Percentiles rank a stretch among this genome's conserved stretches.
Evolutionary conservation across 1,284 basidiomycete genomes (phyloP).

Genomic region (Athelia sp.): DNA sequence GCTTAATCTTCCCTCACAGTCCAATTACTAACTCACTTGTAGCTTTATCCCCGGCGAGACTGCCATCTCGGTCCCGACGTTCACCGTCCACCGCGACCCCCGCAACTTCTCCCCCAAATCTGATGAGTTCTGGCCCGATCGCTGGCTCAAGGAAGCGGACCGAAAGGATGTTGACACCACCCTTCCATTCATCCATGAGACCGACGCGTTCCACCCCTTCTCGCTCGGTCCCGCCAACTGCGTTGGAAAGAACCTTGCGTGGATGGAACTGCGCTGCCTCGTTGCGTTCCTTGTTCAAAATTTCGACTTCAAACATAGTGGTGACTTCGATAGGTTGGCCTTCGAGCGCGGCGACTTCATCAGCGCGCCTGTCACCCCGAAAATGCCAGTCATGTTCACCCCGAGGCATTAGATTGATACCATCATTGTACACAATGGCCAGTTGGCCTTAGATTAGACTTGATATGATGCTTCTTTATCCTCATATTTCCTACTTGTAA

Average conservation of each 20-base stretch:
- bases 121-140: slow-evolving; percentile 36
- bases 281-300: neutral
- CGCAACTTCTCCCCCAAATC: slow-evolving; percentile 34
- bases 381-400: too few species aligned
- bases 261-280: neutral
- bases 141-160: slow-evolving; percentile 26
- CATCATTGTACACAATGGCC: too few species aligned
- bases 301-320: neutral
- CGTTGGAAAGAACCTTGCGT: slow-evolving; percentile 6
- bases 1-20: slow-evolving; percentile 11
- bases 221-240: slow-evolving; percentile 6
- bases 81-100: slow-evolving; percentile 38
- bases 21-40: slow-evolving; percentile 8
- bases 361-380: too few species aligned
- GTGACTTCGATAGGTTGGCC: too few species aligned
- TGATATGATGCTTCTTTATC: too few species aligned
- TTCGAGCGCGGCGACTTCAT: too few species aligned
- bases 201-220: slow-evolving; percentile 6
- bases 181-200: neutral
- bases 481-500: too few species aligned
- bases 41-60: slow-evolving; percentile 49
- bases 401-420: too few species aligned
- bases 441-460: too few species aligned
- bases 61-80: slow-evolving; percentile 39
- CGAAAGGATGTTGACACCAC: neutral